Evolutionary conservation across 2,329 filamentous ascomycete species (phyloP).

Genomic region (Penicillium sp.): DNA sequence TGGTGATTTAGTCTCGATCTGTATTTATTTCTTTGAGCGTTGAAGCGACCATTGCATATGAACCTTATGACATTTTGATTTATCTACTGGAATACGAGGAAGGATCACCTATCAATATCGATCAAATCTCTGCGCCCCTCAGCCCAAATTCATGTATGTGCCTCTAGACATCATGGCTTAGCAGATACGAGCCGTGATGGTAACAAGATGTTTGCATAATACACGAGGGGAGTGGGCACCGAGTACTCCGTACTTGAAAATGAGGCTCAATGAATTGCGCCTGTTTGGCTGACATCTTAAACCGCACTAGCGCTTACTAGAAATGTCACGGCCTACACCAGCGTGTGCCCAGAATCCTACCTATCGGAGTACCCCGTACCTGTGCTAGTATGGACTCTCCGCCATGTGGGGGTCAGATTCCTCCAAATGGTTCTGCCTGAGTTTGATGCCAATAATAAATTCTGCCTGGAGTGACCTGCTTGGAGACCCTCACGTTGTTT

Average conservation of each 20-base stretch:
- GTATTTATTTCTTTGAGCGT: neutral
- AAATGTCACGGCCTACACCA: neutral
- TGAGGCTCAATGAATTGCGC: neutral
- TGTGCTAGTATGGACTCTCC: neutral
- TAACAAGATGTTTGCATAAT: too few relatives aligned
- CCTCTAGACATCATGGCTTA: too few relatives aligned
- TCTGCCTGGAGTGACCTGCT: neutral
- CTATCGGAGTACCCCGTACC: too few relatives aligned
- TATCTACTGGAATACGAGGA: neutral
- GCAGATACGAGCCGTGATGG: too few relatives aligned
- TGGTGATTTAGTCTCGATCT: constrained; percentile 2
- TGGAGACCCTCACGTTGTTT: neutral
- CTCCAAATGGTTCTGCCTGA: neutral
- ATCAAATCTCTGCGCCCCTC: neutral
- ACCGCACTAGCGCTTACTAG: neutral
- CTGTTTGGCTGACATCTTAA: neutral
- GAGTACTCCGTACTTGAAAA: too few relatives aligned
- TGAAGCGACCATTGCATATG: neutral
- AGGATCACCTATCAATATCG: neutral
- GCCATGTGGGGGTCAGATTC: neutral
- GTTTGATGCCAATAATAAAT: neutral
- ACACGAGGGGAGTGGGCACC: too few relatives aligned
- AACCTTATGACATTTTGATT: neutral
- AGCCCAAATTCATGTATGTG: too few relatives aligned
- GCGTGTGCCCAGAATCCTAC: neutral